Percentiles rank a stretch among this genome's conserved stretches.
Evolutionary conservation across 805 yeast species (phyloP).

Genomic region (Metschnikowia reukaufii): DNA sequence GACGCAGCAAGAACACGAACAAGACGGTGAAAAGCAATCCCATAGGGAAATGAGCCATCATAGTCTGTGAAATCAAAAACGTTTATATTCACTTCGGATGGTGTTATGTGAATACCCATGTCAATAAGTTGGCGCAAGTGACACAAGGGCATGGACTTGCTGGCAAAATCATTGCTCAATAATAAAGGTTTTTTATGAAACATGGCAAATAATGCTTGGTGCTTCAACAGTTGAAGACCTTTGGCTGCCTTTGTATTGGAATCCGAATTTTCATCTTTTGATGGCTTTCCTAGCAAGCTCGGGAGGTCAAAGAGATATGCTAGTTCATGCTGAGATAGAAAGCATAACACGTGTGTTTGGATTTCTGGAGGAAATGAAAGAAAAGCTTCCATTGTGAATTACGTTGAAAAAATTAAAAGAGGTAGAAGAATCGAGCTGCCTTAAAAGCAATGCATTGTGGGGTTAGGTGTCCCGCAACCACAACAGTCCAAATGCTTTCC

Average conservation of each 20-base stretch:
- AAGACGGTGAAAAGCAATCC: constrained; percentile 8
- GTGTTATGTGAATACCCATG: constrained; percentile 21
- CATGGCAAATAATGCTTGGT: constrained; percentile 17
- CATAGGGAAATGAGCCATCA: constrained; percentile 8
- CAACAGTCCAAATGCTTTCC: constrained; percentile 7
- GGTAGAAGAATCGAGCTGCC: not conserved
- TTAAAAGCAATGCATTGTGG: not conserved
- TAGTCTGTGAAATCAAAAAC: constrained; percentile 16
- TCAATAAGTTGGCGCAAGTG: constrained; percentile 22
- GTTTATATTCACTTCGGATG: constrained; percentile 20
- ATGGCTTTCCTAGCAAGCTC: constrained; percentile 2
- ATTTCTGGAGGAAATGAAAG: constrained; percentile 22
- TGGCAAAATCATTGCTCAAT: constrained; percentile 14
- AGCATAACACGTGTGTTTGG: constrained; percentile 16
- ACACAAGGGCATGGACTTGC: constrained; percentile 10
- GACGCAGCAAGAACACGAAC: constrained; percentile 14
- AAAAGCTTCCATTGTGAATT: constrained; percentile 12
- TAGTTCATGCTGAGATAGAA: constrained; percentile 16
- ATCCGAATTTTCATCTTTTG: not conserved
- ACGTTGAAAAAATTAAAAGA: not conserved
- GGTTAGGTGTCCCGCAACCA: constrained; percentile 8
- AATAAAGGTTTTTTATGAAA: constrained; percentile 12
- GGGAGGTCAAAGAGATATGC: constrained; percentile 17
- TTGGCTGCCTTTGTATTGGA: not conserved
- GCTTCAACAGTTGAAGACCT: constrained; percentile 13